Evolutionary conservation across 352 stramenopile species (phyloP), one percentile per base, ranked within the genome.

Genomic region (Aphanomyces cochlioides): DNA sequence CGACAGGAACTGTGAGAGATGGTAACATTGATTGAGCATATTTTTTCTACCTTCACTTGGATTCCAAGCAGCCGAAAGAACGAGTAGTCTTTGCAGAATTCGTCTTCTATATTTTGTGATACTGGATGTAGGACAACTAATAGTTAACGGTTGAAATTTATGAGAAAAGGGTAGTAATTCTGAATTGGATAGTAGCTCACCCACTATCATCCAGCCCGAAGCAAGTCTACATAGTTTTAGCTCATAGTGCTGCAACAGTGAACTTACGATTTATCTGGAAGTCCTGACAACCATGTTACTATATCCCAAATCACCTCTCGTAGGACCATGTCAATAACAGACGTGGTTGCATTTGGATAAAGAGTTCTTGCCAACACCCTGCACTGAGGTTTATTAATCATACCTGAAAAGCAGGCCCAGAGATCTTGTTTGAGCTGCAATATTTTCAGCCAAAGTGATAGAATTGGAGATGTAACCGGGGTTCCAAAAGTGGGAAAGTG

Each of bases 241-340:
- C 45, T 53, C 45, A 53, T 2, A n/a, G n/a, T n/a, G 45, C 45
- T 15, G 36, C 3, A 7, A 36, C 21, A 36, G 1, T 19, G 7
- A 40, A n/a, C 54, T 37, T 61, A 61, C 54, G 54, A 40, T 39
- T 37, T 40, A 37, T 61, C 54, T 19, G 54, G 54, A n/a, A 70
- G 36, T 3, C 47, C 47, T 8, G 50, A n/a, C 12, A 70, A n/a
- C 19, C 43, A 41, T 19, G 61, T 40, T 12, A 61, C 28, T 8
- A 50, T 40, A 37, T 70, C 64, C 64, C 64, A 70, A 8, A 70
- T 47, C 17, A 41, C 21, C 36, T 70, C 64, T 7, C 64, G 64
- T 5, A 70, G 39, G 1, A 70, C 10, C 64, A 70, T 70, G 39
- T 70, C 64, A 19, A 70, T 8, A 3, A 45, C 54, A 39, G 54